phyloP scores from a whole-genome alignment of 164 flowering plant species.

The Echeveria elegans region DNA sequence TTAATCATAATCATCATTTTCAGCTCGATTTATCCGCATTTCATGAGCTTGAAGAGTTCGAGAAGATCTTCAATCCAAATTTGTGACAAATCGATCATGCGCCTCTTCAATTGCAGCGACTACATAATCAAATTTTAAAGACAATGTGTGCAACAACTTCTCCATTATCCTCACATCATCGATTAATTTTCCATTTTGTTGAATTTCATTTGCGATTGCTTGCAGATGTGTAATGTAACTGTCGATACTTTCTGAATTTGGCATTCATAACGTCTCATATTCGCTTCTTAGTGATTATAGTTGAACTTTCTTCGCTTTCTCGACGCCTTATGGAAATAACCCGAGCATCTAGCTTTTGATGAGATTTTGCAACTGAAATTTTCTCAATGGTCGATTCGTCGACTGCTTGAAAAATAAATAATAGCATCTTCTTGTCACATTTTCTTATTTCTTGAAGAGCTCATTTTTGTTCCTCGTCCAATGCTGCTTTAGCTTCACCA shows the following conservation, averaged over 20 bases:
- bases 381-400: constrained; percentile 8
- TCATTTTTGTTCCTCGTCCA: neutral
- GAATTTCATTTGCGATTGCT: constrained; percentile 12
- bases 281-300: constrained; percentile 11
- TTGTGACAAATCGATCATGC: constrained; percentile 3
- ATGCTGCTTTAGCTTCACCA: neutral
- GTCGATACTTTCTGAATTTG: neutral
- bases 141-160: constrained; percentile 9
- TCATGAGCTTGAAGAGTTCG: constrained; percentile 3
- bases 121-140: constrained; percentile 5
- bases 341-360: constrained; percentile 13
- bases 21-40: neutral
- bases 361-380: neutral
- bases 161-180: constrained; percentile 5
- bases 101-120: constrained; percentile 6
- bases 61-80: neutral
- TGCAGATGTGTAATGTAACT: constrained; percentile 7
- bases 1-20: neutral
- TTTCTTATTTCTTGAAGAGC: neutral
- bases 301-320: constrained; percentile 3
- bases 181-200: constrained; percentile 2
- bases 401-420: constrained; percentile 5
- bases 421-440: constrained; percentile 11
- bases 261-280: constrained; percentile 11
- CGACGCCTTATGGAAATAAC: constrained; percentile 6